Base-by-base conservation (phyloP, 225 moss, liverwort and hornwort genomes). In the Lunularia cruciata region DNA sequence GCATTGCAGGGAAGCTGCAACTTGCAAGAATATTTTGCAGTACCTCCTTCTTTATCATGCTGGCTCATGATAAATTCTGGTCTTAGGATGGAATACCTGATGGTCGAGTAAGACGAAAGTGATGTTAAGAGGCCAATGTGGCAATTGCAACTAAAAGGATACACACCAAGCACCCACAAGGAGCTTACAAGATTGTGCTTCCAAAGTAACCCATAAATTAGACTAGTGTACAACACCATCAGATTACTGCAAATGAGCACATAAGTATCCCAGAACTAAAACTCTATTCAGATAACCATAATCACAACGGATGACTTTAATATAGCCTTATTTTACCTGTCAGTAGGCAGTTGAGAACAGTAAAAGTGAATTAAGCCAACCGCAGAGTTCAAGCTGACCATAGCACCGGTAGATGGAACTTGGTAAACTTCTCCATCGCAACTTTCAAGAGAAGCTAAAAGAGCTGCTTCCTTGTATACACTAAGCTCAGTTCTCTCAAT, bases 301-400 rank as follows among this genome's bases (percentile, higher is more conserved):
- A 43, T 16, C 43, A 16, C 16, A 10, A 10, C 43, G 16, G 16
- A 43, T 43, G 2, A 43, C 16, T 11, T 43, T 10, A 10, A 43
- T 43, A 43, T 39, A 5, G 39, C 8, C 10, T 22, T 20, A 46
- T 3, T 28, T 64, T 80, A 98, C 93, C 98, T 93, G 85, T 98
- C 98, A 52, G 93, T 98, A 46, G 98, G 98, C 67, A 98, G 91
- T 78, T 98, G 98, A 18, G 98, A 93, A 84, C 98, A 98, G 73
- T 98, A 98, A 77, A 98, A 98, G 70, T 98, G 98, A 63, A 98
- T 83, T 40, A 98, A 91, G 57, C 98, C 98, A 56, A 98, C 98
- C 19, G 98, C 98, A 36, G 98, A 98, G 72, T 98, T 98, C 83
- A 91, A 78, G 89, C 98, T 98, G 77, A 98, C 98, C 78, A 93